Evolutionary conservation across 371 early-diverging fungal species (phyloP), one percentile per base, ranked within the genome.

Genomic region (Mortierella sp.): DNA sequence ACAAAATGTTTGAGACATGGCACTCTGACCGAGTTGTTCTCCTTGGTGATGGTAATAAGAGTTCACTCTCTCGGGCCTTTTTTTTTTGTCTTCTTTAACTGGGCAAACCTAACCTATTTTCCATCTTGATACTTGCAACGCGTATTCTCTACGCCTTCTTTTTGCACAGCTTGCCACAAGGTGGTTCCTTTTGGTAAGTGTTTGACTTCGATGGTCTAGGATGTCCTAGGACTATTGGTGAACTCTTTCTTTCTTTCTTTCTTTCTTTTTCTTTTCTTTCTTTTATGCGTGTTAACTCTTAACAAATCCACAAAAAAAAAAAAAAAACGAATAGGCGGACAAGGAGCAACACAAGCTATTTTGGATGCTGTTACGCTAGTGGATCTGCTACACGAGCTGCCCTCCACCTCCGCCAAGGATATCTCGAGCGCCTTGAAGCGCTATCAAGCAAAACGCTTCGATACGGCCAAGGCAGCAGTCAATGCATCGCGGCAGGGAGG

Each of bases 341-440:
- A 63, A 46, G 64, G 64, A 16, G 64, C 64, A 3, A 64, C 64
- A 45, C 64, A 64, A 25, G 64, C 64, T 2, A 64, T 64, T 26
- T 29, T 64, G 4, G 64, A 64, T 64, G 64, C 64, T 11, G 64
- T 64, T 1, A 43, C 19, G 7, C 57, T 64, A 14, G 64, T 64
- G 3, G 56, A 64, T 15, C 12, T 64, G 15, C 46, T 64, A 1
- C 57, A 64, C 25, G 44, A 28, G 26, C 19, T 64, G 18, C 64
- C 64, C 9, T 55, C 53, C 25, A 64, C 19, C 18, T 29, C 55
- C 4, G 25, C 44, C 26, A 30, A 43, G 18, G 64, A 64, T n/a
- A 64, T 56, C 28, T n/a, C 46, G 7, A 6, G 18, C 0, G 56
- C 45, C 23, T 57, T 64, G 15, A 19, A 53, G 11, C 9, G 25